Evolutionary conservation across 345 rosid genomes (phyloP).

Genomic region (Eucalyptus coolabah): DNA sequence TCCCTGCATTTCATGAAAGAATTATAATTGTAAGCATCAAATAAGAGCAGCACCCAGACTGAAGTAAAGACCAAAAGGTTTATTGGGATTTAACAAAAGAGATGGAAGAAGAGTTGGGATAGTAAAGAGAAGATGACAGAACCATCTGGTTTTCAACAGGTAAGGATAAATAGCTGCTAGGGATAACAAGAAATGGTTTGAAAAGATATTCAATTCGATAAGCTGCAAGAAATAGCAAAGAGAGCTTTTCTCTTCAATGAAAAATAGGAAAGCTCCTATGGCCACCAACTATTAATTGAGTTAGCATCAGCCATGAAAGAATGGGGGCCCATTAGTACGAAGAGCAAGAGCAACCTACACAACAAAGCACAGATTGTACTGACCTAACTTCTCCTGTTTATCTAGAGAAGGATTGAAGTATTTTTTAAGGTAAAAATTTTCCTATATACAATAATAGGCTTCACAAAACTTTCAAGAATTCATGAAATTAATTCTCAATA

Average conservation of each 20-base stretch:
- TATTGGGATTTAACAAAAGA: neutral
- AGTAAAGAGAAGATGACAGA: neutral
- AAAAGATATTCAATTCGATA: neutral
- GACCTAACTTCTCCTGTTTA: neutral
- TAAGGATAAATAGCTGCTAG: neutral
- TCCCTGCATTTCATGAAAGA: constrained; percentile 21
- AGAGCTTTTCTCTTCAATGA: neutral
- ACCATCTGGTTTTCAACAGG: neutral
- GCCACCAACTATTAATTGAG: neutral
- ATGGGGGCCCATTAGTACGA: neutral
- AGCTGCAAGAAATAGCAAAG: neutral
- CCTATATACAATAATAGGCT: neutral
- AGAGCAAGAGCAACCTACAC: neutral
- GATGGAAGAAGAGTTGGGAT: neutral
- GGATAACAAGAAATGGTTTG: neutral
- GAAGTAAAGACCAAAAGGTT: neutral
- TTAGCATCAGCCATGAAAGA: neutral
- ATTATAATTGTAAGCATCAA: neutral
- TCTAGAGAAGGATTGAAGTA: neutral
- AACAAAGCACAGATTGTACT: neutral
- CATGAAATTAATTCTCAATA: neutral
- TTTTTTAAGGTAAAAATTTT: neutral
- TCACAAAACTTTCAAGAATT: neutral
- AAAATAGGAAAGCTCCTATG: neutral
- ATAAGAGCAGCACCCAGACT: neutral